These are phyloP conservation scores for Mallotus repandus DNA, from an alignment of 441 rosid species.

Conservation along the genomic window DNA sequence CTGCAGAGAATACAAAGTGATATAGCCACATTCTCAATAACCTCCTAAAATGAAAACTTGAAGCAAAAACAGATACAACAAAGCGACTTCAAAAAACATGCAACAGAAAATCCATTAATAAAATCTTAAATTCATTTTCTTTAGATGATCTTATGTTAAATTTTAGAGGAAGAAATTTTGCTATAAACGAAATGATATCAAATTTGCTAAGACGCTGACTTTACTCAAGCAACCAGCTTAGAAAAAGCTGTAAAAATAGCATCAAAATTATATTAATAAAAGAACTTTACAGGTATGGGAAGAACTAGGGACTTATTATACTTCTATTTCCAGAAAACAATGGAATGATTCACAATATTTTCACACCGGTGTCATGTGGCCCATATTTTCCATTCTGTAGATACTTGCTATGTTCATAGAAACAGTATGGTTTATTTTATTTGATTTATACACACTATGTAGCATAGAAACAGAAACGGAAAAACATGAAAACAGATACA, in stretches of 20 bases:
- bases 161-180: too few species aligned
- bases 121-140: too few species aligned
- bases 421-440: not conserved
- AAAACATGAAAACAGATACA: too few species aligned
- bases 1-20: slow-evolving; percentile 32
- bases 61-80: too few species aligned
- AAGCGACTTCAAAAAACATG: too few species aligned
- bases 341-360: not conserved
- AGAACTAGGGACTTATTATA: not conserved
- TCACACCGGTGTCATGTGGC: not conserved
- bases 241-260: too few species aligned
- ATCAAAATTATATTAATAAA: too few species aligned
- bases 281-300: not conserved
- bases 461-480: too few species aligned
- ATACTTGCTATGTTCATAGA: not conserved
- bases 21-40: not conserved
- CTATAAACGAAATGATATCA: not conserved
- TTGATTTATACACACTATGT: not conserved
- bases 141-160: too few species aligned
- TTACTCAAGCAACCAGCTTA: too few species aligned
- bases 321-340: not conserved
- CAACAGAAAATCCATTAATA: too few species aligned
- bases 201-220: not conserved
- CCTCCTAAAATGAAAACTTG: too few species aligned
- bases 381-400: not conserved